Conservation (phyloP, 164 flowering plant species). For the Stephania yunnanensis region DNA sequence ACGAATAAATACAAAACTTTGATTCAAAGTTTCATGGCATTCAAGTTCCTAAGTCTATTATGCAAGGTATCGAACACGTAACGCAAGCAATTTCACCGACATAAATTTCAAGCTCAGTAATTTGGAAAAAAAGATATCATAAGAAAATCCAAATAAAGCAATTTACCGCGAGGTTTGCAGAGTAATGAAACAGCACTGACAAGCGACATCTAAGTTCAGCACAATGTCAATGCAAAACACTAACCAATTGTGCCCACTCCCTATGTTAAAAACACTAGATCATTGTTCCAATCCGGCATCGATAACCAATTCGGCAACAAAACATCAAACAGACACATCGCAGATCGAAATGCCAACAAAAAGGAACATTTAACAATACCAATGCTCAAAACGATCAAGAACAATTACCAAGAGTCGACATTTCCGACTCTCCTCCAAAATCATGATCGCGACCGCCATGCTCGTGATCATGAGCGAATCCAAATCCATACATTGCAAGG, state of each 20-base stretch:
- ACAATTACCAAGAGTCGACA: conserved; percentile 47
- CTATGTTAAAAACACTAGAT: background rate
- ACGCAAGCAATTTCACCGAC: no score
- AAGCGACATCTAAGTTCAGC: background rate
- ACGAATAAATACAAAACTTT: no score
- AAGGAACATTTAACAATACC: background rate
- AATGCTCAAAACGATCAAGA: background rate
- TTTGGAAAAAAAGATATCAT: background rate
- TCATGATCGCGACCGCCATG: conserved; percentile 26
- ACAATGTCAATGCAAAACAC: background rate
- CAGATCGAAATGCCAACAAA: background rate
- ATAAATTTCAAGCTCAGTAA: background rate
- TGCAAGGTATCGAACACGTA: background rate
- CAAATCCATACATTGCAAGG: conserved; percentile 50
- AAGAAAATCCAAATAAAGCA: background rate
- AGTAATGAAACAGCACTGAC: background rate
- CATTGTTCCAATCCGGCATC: background rate
- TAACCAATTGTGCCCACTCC: background rate
- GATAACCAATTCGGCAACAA: background rate
- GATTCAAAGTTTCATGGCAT: background rate
- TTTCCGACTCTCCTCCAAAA: conserved; percentile 20
- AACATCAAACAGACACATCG: background rate
- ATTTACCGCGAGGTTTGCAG: background rate
- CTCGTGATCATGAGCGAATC: conserved; percentile 19
- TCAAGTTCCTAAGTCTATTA: background rate